Percentiles rank a stretch among this genome's conserved stretches.
These are phyloP conservation scores for Solanum chaucha DNA, from an alignment of 257 asterid species.

Conservation along the genomic window DNA sequence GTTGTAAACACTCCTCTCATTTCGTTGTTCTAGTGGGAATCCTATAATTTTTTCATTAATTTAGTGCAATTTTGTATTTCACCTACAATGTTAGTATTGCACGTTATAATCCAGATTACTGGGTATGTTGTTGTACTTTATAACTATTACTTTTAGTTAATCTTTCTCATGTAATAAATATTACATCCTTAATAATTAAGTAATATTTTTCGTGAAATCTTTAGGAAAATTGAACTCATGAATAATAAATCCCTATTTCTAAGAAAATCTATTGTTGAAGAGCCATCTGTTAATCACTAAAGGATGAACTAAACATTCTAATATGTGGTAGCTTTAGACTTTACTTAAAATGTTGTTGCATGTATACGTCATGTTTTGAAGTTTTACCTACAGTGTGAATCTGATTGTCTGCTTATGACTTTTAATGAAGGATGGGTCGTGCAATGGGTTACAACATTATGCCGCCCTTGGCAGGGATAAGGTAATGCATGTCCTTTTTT, in stretches of 20 bases:
- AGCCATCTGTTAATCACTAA: background rate
- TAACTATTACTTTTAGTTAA: background rate
- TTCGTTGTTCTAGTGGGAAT: background rate
- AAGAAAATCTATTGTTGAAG: background rate
- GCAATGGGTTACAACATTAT: constrained; percentile 98
- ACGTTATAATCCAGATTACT: background rate
- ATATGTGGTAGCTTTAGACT: background rate
- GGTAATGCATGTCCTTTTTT: constrained; percentile 36
- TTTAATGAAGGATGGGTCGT: constrained; percentile 84
- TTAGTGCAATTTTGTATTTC: background rate
- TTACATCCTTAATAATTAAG: background rate
- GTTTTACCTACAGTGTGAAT: constrained; percentile 5
- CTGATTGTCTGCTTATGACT: constrained; percentile 9
- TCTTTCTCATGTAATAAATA: background rate
- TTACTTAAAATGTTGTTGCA: background rate
- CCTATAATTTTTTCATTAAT: background rate
- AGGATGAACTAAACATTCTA: background rate
- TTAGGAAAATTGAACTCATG: background rate
- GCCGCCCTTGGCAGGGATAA: constrained; percentile 98
- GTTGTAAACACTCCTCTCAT: background rate
- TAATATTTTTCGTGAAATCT: background rate
- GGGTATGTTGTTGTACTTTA: background rate
- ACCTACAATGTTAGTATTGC: background rate
- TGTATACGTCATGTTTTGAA: background rate
- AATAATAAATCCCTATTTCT: background rate